A percentile compares a stretch with the other conserved stretches of the same genome.
phyloP scores from a whole-genome alignment of 2,329 filamentous ascomycete genomes.

The Trichoderma koningiopsis region DNA sequence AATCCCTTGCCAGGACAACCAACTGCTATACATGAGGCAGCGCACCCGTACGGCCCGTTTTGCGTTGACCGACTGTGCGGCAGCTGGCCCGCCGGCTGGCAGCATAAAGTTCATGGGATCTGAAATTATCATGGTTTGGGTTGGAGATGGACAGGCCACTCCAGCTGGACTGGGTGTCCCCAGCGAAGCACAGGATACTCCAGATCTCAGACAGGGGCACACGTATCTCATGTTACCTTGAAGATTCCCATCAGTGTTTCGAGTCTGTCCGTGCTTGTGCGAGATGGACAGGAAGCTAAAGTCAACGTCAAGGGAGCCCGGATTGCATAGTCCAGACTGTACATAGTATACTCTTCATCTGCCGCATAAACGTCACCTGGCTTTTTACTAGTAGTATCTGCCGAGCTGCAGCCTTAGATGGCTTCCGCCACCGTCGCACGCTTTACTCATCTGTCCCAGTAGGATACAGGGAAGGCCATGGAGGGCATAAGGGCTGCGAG shows the following conservation, averaged over 20 bases:
- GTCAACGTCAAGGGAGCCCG: not conserved
- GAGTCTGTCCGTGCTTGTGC: conserved; percentile 7
- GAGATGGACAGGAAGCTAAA: not conserved
- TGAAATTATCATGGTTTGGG: not conserved
- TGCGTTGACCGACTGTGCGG: not conserved
- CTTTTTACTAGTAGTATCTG: not conserved
- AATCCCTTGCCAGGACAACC: not conserved
- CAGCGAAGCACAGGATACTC: not conserved
- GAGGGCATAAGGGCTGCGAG: not conserved
- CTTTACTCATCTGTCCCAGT: not conserved
- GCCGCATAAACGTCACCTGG: not conserved
- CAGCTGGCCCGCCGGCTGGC: conserved; percentile 18
- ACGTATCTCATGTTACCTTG: conserved; percentile 4
- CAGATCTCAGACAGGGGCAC: not conserved
- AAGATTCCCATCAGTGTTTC: conserved; percentile 1
- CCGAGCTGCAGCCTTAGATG: not conserved
- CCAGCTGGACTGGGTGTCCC: not conserved
- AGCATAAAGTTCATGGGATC: not conserved
- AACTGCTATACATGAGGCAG: not conserved
- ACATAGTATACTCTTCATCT: not conserved
- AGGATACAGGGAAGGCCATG: not conserved
- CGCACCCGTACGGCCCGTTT: conserved; percentile 1
- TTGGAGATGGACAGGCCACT: not conserved
- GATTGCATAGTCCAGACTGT: not conserved
- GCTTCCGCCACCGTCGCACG: not conserved